Base-by-base conservation (phyloP, 2,329 filamentous ascomycete genomes). In the Fusarium ramigenum region DNA sequence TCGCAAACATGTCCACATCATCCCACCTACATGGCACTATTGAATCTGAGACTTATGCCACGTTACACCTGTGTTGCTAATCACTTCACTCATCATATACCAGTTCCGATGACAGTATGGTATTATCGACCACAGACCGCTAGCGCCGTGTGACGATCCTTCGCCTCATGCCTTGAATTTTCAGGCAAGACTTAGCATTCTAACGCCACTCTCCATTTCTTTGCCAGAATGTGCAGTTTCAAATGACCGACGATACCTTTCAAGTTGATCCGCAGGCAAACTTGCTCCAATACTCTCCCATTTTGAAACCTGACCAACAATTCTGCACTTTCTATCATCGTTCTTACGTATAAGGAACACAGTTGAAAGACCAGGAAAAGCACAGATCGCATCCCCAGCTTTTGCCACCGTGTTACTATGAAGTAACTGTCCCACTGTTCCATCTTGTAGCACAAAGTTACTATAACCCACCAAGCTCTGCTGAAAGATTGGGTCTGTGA, bases 371-470 rank as follows among this genome's bases (percentile, higher is more conserved):
- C 69, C 58, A 2, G 54, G 53, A 0, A 72, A 72, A 7, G 52
- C 47, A 7, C 63, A 72, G 5, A 72, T 5, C 0, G 15, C 58
- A 52, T 72, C 69, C 3, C 63, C 68, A n/a, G n/a, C 42, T 1
- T 9, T 19, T 3, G 63, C 63, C 0, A 11, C 7, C 1, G 36
- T 7, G 0, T 30, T 39, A 2, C 15, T 14, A 0, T 58, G 44
- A 2, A 49, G 15, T 1, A 72, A 2, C 3, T 39, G 30, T 7
- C 70, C 53, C 3, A 34, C 42, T 1, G 37, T 61, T 2, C 64
- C 70, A 32, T 72, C n/a, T n/a, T 66, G 49, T 0, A 61, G 9
- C 7, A 73, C 65, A 28, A 70, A 73, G 3, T 25, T 60, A 2
- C 64, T 46, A 3, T 42, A 40, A 0, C 64, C 69, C 3, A 73